Conservation (phyloP, 129 eudicot species). For the Chrysanthemum lavandulifolium region DNA sequence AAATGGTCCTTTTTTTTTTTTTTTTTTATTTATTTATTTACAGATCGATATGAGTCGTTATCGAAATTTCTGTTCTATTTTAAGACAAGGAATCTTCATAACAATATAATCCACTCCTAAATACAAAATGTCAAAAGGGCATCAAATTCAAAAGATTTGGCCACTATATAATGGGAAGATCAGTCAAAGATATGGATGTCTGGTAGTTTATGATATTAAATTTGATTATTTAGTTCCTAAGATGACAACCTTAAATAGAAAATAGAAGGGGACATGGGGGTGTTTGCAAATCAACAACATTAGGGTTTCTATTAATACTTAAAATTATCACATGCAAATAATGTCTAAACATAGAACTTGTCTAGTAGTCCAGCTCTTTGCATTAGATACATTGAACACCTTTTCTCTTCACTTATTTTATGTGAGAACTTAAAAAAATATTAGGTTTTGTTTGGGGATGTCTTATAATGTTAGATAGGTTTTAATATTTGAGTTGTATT, state of each 20-base stretch:
- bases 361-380: slow-evolving; percentile 15
- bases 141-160: neutral
- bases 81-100: neutral
- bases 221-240: slow-evolving; percentile 12
- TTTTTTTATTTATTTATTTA: too few relatives aligned
- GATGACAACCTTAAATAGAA: slow-evolving; percentile 33
- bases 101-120: neutral
- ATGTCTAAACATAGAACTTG: slow-evolving; percentile 31
- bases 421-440: neutral
- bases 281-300: slow-evolving; percentile 42
- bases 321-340: slow-evolving; percentile 31
- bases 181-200: slow-evolving; percentile 13
- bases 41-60: neutral
- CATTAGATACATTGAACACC: slow-evolving; percentile 26
- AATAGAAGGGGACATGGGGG: slow-evolving; percentile 23
- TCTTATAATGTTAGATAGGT: slow-evolving; percentile 18
- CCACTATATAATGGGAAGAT: neutral
- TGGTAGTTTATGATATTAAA: slow-evolving; percentile 1
- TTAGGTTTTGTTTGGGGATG: neutral
- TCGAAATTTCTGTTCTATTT: neutral
- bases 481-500: slow-evolving; percentile 1
- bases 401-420: neutral
- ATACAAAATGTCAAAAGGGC: neutral
- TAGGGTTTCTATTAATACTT: slow-evolving; percentile 24
- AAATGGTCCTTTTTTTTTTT: too few relatives aligned